Conservation (phyloP, 768 basidiomycete genomes). For the Trametes punicea region DNA sequence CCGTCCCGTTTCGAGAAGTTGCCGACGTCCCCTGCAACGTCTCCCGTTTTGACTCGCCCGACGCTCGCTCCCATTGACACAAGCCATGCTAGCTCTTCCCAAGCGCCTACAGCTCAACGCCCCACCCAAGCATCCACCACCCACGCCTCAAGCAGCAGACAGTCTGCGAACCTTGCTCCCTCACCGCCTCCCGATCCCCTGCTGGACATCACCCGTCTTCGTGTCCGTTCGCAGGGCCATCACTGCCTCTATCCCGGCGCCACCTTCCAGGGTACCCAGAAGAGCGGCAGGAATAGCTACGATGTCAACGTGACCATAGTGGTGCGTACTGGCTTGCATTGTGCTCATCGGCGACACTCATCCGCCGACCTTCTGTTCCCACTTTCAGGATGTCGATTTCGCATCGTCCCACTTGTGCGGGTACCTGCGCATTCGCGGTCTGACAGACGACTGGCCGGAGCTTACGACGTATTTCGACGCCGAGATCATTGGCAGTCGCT, state of each 20-base stretch:
- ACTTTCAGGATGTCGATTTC: constrained; percentile 81
- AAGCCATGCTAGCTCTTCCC: constrained; percentile 12
- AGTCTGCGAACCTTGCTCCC: constrained; percentile 14
- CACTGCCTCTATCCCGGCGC: constrained; percentile 79
- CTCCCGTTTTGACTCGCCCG: constrained; percentile 8
- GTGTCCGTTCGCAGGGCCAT: constrained; percentile 67
- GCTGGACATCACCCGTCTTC: constrained; percentile 72
- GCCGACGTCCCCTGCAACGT: not conserved
- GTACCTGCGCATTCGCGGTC: constrained; percentile 86
- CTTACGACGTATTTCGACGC: constrained; percentile 97
- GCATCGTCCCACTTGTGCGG: constrained; percentile 72
- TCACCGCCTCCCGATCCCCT: constrained; percentile 47
- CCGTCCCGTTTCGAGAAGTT: not conserved
- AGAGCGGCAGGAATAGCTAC: constrained; percentile 91
- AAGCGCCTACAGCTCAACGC: constrained; percentile 17
- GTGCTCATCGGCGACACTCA: constrained; percentile 36
- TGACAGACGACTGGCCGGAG: constrained; percentile 94
- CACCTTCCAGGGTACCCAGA: constrained; percentile 87
- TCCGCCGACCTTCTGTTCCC: not conserved
- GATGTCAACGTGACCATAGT: constrained; percentile 91
- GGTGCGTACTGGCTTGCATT: constrained; percentile 48
- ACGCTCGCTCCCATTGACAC: constrained; percentile 18
- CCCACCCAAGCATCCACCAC: constrained; percentile 9
- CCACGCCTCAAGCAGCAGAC: constrained; percentile 26
- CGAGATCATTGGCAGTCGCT: constrained; percentile 87